Conservation (phyloP, 352 stramenopile genomes). For the Phytophthora pini region DNA sequence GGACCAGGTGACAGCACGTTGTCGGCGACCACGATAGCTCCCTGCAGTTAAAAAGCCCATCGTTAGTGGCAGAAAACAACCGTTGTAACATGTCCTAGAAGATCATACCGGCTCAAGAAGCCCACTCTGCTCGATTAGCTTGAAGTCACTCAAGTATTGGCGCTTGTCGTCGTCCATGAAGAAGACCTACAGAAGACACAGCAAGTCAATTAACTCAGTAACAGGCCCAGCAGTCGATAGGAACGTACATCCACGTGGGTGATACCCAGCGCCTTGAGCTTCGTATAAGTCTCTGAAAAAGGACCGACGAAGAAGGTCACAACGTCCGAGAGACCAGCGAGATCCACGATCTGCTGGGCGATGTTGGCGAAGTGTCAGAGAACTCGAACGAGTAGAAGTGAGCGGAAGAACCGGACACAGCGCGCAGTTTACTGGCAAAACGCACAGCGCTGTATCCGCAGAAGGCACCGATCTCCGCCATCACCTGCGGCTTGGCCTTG, state of each 20-base stretch:
- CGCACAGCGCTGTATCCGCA: constrained; percentile 54
- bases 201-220: not conserved
- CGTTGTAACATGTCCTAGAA: too few relatives aligned
- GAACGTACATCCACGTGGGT: constrained; percentile 34
- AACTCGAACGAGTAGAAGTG: constrained; percentile 59
- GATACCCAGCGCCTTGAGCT: constrained; percentile 33
- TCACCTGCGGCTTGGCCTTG: constrained; percentile 40
- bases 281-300: constrained; percentile 39
- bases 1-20: constrained; percentile 44
- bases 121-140: constrained; percentile 38
- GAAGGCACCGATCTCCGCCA: constrained; percentile 56
- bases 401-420: constrained; percentile 21
- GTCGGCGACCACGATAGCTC: constrained; percentile 41
- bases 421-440: constrained; percentile 39
- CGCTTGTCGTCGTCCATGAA: constrained; percentile 47
- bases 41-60: constrained; percentile 8
- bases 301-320: constrained; percentile 39
- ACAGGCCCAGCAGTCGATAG: not conserved
- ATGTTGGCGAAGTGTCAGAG: constrained; percentile 42
- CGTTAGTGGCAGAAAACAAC: not conserved
- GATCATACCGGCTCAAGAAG: constrained; percentile 29
- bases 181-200: constrained; percentile 32
- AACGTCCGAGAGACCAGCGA: constrained; percentile 34
- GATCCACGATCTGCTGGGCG: constrained; percentile 28
- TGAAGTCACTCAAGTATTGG: constrained; percentile 37